Conservation (phyloP, 2,329 filamentous ascomycete species). For the Hypoxylon rubiginosum region DNA sequence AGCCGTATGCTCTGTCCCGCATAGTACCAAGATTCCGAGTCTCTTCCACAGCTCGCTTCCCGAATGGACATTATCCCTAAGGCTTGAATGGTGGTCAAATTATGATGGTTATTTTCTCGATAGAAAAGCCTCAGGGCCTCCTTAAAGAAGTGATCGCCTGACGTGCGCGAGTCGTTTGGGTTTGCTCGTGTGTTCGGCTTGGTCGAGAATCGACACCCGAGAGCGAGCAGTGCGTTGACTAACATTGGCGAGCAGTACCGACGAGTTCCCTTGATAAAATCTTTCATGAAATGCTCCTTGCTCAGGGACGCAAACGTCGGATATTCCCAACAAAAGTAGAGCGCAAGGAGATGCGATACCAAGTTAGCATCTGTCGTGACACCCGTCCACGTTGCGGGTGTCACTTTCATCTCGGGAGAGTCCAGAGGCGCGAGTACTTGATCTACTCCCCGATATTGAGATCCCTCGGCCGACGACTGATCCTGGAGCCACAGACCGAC, state of each 20-base stretch:
- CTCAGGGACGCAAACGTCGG: slow-evolving; percentile 80
- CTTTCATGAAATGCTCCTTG: slow-evolving; percentile 77
- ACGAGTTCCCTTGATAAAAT: slow-evolving; percentile 71
- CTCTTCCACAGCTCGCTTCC: slow-evolving; percentile 78
- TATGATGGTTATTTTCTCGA: slow-evolving; percentile 70
- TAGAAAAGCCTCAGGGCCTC: slow-evolving; percentile 74
- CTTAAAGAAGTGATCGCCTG: slow-evolving; percentile 81
- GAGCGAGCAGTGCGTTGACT: slow-evolving; percentile 74
- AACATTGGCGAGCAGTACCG: slow-evolving; percentile 77
- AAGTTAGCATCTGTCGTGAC: slow-evolving; percentile 70
- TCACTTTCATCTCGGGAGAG: slow-evolving; percentile 59
- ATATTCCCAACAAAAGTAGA: slow-evolving; percentile 84
- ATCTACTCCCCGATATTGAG: slow-evolving; percentile 59
- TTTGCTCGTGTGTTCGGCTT: slow-evolving; percentile 74
- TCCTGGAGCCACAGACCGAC: slow-evolving; percentile 66
- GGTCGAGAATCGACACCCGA: slow-evolving; percentile 77
- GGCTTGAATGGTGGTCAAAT: slow-evolving; percentile 79
- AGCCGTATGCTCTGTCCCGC: slow-evolving; percentile 79
- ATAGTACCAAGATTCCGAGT: slow-evolving; percentile 80
- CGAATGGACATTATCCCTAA: slow-evolving; percentile 81
- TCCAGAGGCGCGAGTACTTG: slow-evolving; percentile 64
- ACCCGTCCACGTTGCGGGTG: slow-evolving; percentile 68
- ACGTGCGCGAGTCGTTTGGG: slow-evolving; percentile 71
- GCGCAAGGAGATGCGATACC: slow-evolving; percentile 72
- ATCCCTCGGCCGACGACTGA: slow-evolving; percentile 52